Conservation (phyloP, 2,329 filamentous ascomycete species). For the Aspergillus fumigatiaffinis region DNA sequence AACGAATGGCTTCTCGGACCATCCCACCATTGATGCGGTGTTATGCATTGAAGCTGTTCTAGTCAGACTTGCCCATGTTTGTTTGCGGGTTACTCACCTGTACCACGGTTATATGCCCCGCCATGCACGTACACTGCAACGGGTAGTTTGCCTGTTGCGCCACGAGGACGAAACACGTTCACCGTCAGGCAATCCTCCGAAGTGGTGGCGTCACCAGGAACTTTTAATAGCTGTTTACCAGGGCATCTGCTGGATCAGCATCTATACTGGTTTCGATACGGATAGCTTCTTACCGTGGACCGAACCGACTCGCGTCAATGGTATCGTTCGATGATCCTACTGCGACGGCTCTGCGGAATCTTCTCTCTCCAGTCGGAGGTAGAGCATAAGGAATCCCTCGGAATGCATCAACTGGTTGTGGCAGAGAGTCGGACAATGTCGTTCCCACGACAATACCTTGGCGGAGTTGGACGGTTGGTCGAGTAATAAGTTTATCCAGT, state of each 20-base stretch:
- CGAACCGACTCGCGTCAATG: constrained; percentile 37
- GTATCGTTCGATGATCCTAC: constrained; percentile 17
- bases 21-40: constrained; percentile 59
- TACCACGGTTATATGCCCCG: constrained; percentile 35
- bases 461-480: constrained; percentile 6
- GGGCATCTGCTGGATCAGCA: constrained; percentile 7
- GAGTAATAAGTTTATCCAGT: neutral
- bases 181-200: constrained; percentile 43
- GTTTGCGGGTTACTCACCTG: constrained; percentile 19
- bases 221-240: constrained; percentile 46
- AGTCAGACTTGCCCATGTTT: neutral
- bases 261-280: neutral
- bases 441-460: constrained; percentile 31
- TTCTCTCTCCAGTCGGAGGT: constrained; percentile 44
- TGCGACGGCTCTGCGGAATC: constrained; percentile 41
- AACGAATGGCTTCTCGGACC: constrained; percentile 43
- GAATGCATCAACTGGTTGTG: constrained; percentile 38
- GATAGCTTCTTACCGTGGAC: constrained; percentile 11
- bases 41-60: constrained; percentile 43
- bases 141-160: constrained; percentile 25
- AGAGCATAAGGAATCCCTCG: constrained; percentile 49
- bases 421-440: constrained; percentile 19
- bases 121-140: constrained; percentile 43
- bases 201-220: constrained; percentile 48
- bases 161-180: constrained; percentile 38